Percentiles rank a stretch among this genome's conserved stretches.
Conservation (phyloP, 192 early-diverging fungal species). For the Linnemannia schmuckeri region DNA sequence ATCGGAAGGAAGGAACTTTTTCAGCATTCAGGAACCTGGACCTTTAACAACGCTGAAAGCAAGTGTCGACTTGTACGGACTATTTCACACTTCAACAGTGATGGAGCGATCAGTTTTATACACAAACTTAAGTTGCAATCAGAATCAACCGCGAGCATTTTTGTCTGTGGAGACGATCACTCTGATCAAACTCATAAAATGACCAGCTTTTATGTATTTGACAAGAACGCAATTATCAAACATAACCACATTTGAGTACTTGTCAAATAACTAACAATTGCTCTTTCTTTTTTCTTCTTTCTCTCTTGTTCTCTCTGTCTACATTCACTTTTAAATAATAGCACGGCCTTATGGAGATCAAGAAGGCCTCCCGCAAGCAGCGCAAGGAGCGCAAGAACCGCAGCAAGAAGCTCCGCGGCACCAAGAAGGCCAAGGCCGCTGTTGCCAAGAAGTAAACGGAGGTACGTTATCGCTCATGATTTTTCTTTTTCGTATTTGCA, state of each 20-base stretch:
- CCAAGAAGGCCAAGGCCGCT: slow-evolving; percentile 89
- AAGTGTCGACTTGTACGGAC: background rate
- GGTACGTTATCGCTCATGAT: slow-evolving; percentile 2
- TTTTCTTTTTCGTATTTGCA: background rate
- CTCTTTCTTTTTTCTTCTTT: no score
- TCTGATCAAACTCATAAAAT: background rate
- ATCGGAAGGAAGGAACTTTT: no score
- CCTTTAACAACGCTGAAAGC: background rate
- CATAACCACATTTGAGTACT: no score
- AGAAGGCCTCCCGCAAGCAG: slow-evolving; percentile 93
- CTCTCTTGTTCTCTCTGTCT: background rate
- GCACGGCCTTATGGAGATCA: slow-evolving; percentile 73
- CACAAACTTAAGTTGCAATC: background rate
- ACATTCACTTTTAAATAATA: slow-evolving; percentile 19
- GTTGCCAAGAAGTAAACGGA: slow-evolving; percentile 70
- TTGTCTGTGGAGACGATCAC: background rate
- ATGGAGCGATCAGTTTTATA: background rate
- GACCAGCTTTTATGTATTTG: background rate
- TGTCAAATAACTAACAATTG: background rate
- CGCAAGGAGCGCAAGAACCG: slow-evolving; percentile 99
- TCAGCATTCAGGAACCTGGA: no score
- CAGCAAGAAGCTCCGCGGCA: slow-evolving; percentile 97
- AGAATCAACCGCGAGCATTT: background rate
- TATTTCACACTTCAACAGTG: background rate
- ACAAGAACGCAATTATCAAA: background rate